These are phyloP conservation scores for Lentinus tigrinus DNA, from an alignment of 768 basidiomycete species.

Conservation along the genomic window DNA sequence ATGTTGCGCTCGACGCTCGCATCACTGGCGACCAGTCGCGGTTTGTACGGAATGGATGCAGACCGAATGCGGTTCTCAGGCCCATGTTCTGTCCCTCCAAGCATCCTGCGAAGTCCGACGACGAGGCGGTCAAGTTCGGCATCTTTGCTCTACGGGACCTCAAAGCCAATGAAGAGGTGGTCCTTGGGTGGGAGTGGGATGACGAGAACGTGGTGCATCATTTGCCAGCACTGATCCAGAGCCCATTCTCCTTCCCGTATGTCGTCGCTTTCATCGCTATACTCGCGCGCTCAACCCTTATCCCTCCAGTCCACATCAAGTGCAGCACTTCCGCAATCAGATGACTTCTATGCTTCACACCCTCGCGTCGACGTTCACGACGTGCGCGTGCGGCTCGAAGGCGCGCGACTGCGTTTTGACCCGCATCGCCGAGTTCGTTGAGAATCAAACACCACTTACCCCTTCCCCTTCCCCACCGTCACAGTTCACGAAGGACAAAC, in stretches of 20 bases:
- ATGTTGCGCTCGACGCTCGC: slow-evolving; percentile 79
- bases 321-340: slow-evolving; percentile 57
- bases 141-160: slow-evolving; percentile 79
- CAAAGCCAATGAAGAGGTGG: slow-evolving; percentile 78
- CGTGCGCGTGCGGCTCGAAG: slow-evolving; percentile 69
- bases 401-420: slow-evolving; percentile 62
- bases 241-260: slow-evolving; percentile 58
- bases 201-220: slow-evolving; percentile 84
- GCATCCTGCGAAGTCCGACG: slow-evolving; percentile 15
- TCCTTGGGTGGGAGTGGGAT: slow-evolving; percentile 97
- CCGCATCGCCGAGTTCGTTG: slow-evolving; percentile 67
- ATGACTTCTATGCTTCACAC: slow-evolving; percentile 71
- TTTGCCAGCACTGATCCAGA: slow-evolving; percentile 64
- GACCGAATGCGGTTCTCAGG: slow-evolving; percentile 46
- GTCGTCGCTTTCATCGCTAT: slow-evolving; percentile 25
- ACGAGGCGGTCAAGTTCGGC: slow-evolving; percentile 61
- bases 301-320: slow-evolving; percentile 35
- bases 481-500: slow-evolving; percentile 16
- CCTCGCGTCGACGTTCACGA: slow-evolving; percentile 67
- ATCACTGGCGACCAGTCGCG: slow-evolving; percentile 60
- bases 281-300: background rate
- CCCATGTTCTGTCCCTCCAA: slow-evolving; percentile 38
- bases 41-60: slow-evolving; percentile 63
- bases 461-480: slow-evolving; percentile 27
- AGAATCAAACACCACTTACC: slow-evolving; percentile 33